These are phyloP conservation scores for Hondaea fermentalgiana DNA, from an alignment of 108 stramenopile species.

Conservation along the genomic window DNA sequence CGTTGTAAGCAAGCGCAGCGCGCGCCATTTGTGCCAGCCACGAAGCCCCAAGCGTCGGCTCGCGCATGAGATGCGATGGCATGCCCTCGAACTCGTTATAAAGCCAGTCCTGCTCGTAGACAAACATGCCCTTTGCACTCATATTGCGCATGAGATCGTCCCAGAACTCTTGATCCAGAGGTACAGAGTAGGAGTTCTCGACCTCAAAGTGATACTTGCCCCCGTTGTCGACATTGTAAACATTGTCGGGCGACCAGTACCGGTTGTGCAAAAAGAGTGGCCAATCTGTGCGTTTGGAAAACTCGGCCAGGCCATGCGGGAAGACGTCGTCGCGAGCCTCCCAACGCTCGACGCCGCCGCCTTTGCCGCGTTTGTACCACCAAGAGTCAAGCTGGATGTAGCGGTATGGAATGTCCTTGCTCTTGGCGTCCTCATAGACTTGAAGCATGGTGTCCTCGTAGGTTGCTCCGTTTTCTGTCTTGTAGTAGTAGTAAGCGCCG, in stretches of 20 bases:
- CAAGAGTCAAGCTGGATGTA: conserved; percentile 39
- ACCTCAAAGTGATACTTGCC: conserved; percentile 33
- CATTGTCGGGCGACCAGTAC: conserved; percentile 32
- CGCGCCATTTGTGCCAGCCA: conserved; percentile 38
- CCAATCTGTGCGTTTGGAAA: conserved; percentile 15
- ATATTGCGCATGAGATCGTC: conserved; percentile 25
- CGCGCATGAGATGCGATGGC: background rate
- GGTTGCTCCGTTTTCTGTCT: conserved; percentile 13
- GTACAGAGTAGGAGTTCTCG: conserved; percentile 8
- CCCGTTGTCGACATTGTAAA: conserved; percentile 26
- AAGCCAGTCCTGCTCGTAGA: conserved; percentile 56
- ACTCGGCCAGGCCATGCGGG: conserved; percentile 27
- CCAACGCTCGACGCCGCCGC: conserved; percentile 38
- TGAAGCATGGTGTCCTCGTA: conserved; percentile 28
- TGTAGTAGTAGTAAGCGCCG: conserved; percentile 47
- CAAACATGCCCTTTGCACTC: conserved; percentile 32
- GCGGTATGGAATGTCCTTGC: conserved; percentile 16
- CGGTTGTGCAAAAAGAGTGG: conserved; percentile 36
- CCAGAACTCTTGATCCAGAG: conserved; percentile 34
- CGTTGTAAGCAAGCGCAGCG: conserved; percentile 21
- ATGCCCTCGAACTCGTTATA: conserved; percentile 29
- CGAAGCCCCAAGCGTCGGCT: background rate
- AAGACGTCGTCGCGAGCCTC: conserved; percentile 30
- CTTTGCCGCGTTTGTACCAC: conserved; percentile 32
- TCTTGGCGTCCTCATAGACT: conserved; percentile 11